Conservation (phyloP, 441 rosid species). For the Mallotus repandus region DNA sequence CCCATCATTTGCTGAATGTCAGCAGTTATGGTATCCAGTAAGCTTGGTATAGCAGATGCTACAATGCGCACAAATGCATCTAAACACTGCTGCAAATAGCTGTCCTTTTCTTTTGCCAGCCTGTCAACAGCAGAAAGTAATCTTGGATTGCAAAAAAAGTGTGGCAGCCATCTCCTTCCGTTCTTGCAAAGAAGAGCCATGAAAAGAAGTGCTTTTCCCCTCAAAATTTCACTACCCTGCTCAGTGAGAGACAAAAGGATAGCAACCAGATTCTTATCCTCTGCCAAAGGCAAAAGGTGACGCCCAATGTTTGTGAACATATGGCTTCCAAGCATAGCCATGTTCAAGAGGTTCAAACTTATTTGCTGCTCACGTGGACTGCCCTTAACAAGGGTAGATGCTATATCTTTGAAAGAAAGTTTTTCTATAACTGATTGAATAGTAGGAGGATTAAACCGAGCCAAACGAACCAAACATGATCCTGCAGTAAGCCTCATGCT, state of each 20-base stretch:
- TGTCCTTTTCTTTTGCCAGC: slow-evolving; percentile 84
- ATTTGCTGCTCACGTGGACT: slow-evolving; percentile 91
- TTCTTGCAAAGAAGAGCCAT: slow-evolving; percentile 88
- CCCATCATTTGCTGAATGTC: slow-evolving; percentile 87
- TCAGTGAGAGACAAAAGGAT: slow-evolving; percentile 74
- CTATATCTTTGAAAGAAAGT: slow-evolving; percentile 72
- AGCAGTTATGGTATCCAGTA: slow-evolving; percentile 69
- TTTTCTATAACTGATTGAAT: slow-evolving; percentile 73
- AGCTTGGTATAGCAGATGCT: slow-evolving; percentile 66
- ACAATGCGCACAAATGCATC: slow-evolving; percentile 67
- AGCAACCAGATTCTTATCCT: slow-evolving; percentile 79
- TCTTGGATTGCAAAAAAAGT: slow-evolving; percentile 75
- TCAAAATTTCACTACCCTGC: slow-evolving; percentile 82
- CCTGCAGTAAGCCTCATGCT: slow-evolving; percentile 95
- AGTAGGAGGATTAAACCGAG: slow-evolving; percentile 79
- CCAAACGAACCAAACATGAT: slow-evolving; percentile 94
- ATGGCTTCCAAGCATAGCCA: slow-evolving; percentile 85
- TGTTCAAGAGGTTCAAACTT: slow-evolving; percentile 77
- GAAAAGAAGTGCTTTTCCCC: slow-evolving; percentile 75
- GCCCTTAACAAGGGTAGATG: slow-evolving; percentile 80
- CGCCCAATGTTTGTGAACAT: slow-evolving; percentile 69
- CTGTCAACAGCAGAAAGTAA: slow-evolving; percentile 82
- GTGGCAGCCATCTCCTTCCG: slow-evolving; percentile 83
- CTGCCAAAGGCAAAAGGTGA: slow-evolving; percentile 66
- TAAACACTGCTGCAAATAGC: slow-evolving; percentile 69